Percentiles rank a stretch among this genome's conserved stretches.
phyloP scores from a whole-genome alignment of 306 rosid species.

The Mucuna pruriens region DNA sequence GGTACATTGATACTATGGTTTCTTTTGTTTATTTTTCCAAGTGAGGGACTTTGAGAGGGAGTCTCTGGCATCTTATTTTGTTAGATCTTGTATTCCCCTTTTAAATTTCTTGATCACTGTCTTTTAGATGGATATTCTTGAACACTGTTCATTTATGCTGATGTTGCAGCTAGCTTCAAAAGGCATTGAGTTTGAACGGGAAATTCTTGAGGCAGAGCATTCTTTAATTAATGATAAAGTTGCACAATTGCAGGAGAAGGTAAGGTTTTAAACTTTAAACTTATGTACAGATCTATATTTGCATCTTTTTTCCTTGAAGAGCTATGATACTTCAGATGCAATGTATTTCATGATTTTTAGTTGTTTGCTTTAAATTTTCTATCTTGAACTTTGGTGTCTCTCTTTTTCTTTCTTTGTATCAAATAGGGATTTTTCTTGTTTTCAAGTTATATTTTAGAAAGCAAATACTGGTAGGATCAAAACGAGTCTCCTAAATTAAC shows the following conservation, averaged over 20 bases:
- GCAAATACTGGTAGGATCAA: constrained; percentile 12
- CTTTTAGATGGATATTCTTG: constrained; percentile 30
- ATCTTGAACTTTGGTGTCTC: neutral
- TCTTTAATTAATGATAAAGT: constrained; percentile 69
- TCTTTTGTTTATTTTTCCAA: constrained; percentile 26
- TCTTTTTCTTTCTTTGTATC: neutral
- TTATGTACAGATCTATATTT: neutral
- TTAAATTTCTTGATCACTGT: constrained; percentile 12
- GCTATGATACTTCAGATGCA: constrained; percentile 23
- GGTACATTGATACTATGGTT: neutral
- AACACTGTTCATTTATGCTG: constrained; percentile 36
- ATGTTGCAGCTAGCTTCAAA: constrained; percentile 66
- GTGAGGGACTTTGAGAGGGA: neutral
- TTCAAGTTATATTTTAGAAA: constrained; percentile 7
- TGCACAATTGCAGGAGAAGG: constrained; percentile 69
- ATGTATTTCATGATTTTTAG: constrained; percentile 6
- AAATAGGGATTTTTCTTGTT: constrained; percentile 5
- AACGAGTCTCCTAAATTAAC: constrained; percentile 1
- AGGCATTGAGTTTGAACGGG: constrained; percentile 81
- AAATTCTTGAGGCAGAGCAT: constrained; percentile 85
- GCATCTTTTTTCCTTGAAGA: constrained; percentile 18
- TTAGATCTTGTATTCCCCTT: constrained; percentile 31
- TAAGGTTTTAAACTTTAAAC: constrained; percentile 36
- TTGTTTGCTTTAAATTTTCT: constrained; percentile 21
- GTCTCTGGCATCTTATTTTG: constrained; percentile 28